Base-by-base conservation (phyloP, 169 alveolate species). In the Eimeria necatrix region DNA sequence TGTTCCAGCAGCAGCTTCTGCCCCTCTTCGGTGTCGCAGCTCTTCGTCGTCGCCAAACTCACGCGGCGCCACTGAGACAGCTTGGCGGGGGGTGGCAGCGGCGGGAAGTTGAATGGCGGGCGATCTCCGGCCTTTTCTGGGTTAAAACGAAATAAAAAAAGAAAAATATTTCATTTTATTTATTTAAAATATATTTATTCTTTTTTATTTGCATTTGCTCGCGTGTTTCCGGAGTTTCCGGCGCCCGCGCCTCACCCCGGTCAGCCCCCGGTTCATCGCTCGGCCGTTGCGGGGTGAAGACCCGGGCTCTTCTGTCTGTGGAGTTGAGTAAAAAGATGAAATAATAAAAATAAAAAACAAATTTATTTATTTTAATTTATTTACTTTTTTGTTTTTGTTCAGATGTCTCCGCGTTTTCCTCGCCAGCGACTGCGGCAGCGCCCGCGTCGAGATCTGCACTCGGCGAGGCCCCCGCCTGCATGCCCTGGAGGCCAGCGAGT, bases 1-100 rank as follows among this genome's bases (percentile, higher is more conserved):
- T 32, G 41, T 32, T 32, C 41, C 41, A 32, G 41, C 41, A 32
- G 41, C 41, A 32, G 41, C 41, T 32, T 32, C 41, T 32, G 41
- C 2, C 41, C 41, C 41, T 32, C 53, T 7, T 71, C 81, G 3
- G 81, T n/a, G 0, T 71, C 81, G 81, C 81, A 20, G 51, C 81
- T 71, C 81, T 71, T 71, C 20, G 81, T 71, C 51, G 81, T 71
- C 12, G 81, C 81, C 48, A 71, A 24, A 24, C 53, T 26, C 9
- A 71, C 32, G 8, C 81, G 81, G 14, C 81, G n/a, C 81, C 81
- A 71, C 51, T 71, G 81, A 14, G 81, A 22, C 16, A 71, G 51
- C 51, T 71, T 71, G 12, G 81, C n/a, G 0, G 81, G 48, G 2
- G 81, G 81, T 22, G 26, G 76, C 26, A 22, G 76, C n/a, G 0